Evolutionary conservation across 1,284 basidiomycete genomes (phyloP).

Genomic region (Acaromyces ingoldii): DNA sequence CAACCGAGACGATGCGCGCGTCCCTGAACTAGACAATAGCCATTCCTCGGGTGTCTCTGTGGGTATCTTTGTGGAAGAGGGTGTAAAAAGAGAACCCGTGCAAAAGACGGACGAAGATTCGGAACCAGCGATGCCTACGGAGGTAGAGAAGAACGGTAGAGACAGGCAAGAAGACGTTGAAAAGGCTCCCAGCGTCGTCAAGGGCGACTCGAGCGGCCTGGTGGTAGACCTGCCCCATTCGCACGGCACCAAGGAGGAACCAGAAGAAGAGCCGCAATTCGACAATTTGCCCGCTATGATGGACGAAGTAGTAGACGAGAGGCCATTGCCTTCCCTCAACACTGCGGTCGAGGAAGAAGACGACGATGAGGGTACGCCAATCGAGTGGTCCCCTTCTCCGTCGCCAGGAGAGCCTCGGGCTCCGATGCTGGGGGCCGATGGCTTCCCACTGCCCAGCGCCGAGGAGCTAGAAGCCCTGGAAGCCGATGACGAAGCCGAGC

Average conservation of each 20-base stretch:
- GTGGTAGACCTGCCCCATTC: neutral
- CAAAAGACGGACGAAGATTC: too few relatives aligned
- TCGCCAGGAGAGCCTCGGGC: slow-evolving; percentile 29
- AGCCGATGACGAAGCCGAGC: slow-evolving; percentile 62
- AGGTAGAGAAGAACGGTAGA: too few relatives aligned
- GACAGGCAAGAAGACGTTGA: too few relatives aligned
- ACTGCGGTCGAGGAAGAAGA: neutral
- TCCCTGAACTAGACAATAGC: too few relatives aligned
- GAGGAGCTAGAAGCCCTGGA: slow-evolving; percentile 63
- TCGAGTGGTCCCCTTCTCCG: slow-evolving; percentile 36
- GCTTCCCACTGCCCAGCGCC: slow-evolving; percentile 69
- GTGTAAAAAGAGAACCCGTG: too few relatives aligned
- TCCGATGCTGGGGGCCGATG: slow-evolving; percentile 38
- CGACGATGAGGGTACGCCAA: slow-evolving; percentile 17
- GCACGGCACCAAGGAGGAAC: neutral
- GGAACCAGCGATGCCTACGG: too few relatives aligned
- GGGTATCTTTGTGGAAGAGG: too few relatives aligned
- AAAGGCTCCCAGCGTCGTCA: neutral
- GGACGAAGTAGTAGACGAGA: neutral
- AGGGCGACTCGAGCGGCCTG: neutral
- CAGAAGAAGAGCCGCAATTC: neutral
- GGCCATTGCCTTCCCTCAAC: neutral
- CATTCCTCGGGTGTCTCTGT: too few relatives aligned
- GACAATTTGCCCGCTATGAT: neutral
- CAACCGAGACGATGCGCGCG: too few relatives aligned